Evolutionary conservation across 208 protist genomes (phyloP).

Genomic region (Wallacemonas rigidus): DNA sequence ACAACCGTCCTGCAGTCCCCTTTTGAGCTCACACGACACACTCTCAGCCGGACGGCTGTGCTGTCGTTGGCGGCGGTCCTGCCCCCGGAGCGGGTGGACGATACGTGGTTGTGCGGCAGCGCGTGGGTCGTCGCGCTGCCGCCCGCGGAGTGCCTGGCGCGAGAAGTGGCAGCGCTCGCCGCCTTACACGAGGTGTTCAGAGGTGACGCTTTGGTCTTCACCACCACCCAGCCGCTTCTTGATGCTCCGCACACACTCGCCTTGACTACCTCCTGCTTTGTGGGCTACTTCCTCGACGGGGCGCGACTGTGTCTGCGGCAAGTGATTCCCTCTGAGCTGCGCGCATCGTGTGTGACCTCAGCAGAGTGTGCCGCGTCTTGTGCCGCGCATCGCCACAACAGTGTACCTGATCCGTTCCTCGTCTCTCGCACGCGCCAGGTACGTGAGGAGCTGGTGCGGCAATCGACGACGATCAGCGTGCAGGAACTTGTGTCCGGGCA

Average conservation of each 20-base stretch:
- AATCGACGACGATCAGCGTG: background rate
- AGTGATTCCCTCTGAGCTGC: constrained; percentile 62
- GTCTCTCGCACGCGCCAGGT: constrained; percentile 19
- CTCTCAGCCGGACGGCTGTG: constrained; percentile 17
- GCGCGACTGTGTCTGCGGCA: constrained; percentile 47
- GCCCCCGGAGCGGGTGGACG: constrained; percentile 34
- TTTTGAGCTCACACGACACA: constrained; percentile 23
- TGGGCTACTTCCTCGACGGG: constrained; percentile 45
- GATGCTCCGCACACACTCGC: constrained; percentile 40
- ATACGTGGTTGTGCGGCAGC: constrained; percentile 54
- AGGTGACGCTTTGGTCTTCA: constrained; percentile 39
- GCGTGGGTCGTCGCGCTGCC: constrained; percentile 43
- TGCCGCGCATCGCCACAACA: background rate
- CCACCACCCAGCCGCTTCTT: constrained; percentile 33
- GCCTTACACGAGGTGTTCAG: constrained; percentile 20
- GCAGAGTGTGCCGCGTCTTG: background rate
- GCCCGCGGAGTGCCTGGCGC: background rate
- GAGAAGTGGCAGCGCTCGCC: constrained; percentile 12
- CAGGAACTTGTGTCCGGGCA: constrained; percentile 21
- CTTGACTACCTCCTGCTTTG: constrained; percentile 36
- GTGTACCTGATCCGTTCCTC: constrained; percentile 20
- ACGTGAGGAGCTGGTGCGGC: constrained; percentile 17
- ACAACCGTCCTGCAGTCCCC: constrained; percentile 14
- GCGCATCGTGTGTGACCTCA: constrained; percentile 31
- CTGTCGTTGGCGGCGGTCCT: constrained; percentile 33